Base-by-base conservation (phyloP, 2,329 filamentous ascomycete species). In the Xylariaceae sp. region DNA sequence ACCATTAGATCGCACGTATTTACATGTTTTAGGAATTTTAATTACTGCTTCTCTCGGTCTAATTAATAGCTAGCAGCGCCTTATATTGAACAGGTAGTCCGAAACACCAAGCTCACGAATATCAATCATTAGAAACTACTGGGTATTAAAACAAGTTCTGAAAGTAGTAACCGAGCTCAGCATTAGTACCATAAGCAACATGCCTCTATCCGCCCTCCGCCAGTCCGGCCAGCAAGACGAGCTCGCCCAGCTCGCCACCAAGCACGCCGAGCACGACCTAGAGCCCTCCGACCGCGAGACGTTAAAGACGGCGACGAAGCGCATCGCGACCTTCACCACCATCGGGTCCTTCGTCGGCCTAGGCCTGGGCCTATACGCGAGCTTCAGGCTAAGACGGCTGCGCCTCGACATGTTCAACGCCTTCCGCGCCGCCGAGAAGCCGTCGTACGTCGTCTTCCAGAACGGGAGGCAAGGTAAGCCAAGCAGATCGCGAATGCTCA, bases 271-370 rank as follows among this genome's bases (percentile, higher is more conserved):
- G 60, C 74, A 83, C 56, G 80, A 85, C 58, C 64, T 73, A 4
- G 57, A 63, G n/a, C 70, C 78, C 47, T 73, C 75, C 30, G 85
- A 88, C 65, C 82, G 84, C 49, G 77, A 83, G 37, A 73, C 74
- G 0, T 73, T 88, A 19, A 72, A 75, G 43, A 73, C 69, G 19
- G 84, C 84, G 4, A 81, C 81, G 4, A 68, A 65, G 5, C 81
- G 78, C 54, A 75, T 87, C 31, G 74, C 75, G 6, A 74, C 71
- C 1, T 78, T 82, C 62, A 76, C 84, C 1, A 73, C 76, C 3
- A 62, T 86, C 54, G 85, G 84, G 35, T 84, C 83, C 1, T 65
- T 81, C 4, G 58, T 84, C 2, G 85, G 85, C 3, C 66, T 88
- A 2, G 79, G 78, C 0, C 71, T 88, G 0, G 83, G 83, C 3